Percentiles rank a stretch among this genome's conserved stretches.
These are phyloP conservation scores for Lentinula sp. DNA, from an alignment of 768 basidiomycete genomes.

Conservation along the genomic window DNA sequence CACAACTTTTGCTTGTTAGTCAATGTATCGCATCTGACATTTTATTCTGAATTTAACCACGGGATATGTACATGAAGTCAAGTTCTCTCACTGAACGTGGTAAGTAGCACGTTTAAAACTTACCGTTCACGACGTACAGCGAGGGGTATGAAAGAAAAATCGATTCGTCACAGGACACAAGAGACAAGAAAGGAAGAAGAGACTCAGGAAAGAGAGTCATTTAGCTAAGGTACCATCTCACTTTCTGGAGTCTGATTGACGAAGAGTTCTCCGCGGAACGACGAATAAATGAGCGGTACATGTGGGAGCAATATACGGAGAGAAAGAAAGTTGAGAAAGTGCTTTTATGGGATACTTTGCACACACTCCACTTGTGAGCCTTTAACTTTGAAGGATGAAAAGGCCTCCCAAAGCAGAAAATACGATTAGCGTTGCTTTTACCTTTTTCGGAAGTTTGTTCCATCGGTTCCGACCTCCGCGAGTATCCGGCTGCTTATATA, in stretches of 20 bases:
- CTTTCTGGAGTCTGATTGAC: background rate
- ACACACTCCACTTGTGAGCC: slow-evolving; percentile 3
- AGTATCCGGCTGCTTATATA: slow-evolving; percentile 13
- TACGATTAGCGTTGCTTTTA: background rate
- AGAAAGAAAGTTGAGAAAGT: background rate
- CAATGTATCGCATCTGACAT: background rate
- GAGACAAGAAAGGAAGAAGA: background rate
- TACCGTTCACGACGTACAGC: background rate
- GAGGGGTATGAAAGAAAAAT: background rate
- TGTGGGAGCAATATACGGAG: background rate
- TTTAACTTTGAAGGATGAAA: background rate
- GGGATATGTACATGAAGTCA: background rate
- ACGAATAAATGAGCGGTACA: background rate
- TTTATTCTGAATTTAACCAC: background rate
- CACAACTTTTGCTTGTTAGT: background rate
- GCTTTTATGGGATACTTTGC: slow-evolving; percentile 2
- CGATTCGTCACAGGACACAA: background rate
- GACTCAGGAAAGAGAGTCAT: background rate
- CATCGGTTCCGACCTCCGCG: slow-evolving; percentile 19
- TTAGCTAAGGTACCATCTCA: background rate
- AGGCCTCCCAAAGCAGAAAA: background rate
- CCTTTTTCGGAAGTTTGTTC: background rate
- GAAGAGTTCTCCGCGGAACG: background rate
- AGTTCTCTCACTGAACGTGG: slow-evolving; percentile 5
- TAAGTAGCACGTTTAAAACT: background rate